A percentile compares a stretch with the other conserved stretches of the same genome.
These are phyloP conservation scores for Pichia californica DNA, from an alignment of 805 yeast genomes.

Conservation along the genomic window DNA sequence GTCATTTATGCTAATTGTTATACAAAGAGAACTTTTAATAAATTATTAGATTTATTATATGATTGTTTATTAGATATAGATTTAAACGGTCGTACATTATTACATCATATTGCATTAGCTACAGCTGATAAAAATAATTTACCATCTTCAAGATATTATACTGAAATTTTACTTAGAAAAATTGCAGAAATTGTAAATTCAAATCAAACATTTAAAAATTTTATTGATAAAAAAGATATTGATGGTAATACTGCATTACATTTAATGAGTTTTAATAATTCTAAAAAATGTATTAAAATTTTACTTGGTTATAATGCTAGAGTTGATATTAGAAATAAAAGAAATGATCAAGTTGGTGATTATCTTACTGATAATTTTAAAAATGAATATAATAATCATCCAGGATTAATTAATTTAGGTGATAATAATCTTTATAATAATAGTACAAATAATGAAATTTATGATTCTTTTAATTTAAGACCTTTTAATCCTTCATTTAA, in stretches of 20 bases:
- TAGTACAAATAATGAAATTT: background rate
- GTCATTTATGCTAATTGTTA: constrained; percentile 85
- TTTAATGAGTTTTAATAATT: constrained; percentile 40
- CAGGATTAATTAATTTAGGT: constrained; percentile 6
- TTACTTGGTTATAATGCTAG: constrained; percentile 45
- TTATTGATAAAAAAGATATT: constrained; percentile 49
- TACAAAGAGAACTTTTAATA: constrained; percentile 73
- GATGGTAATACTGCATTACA: constrained; percentile 54
- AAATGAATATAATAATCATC: constrained; percentile 6
- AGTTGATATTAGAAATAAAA: constrained; percentile 45
- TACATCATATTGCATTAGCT: constrained; percentile 78
- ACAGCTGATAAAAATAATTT: constrained; percentile 60
- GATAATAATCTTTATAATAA: background rate
- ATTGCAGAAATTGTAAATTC: constrained; percentile 55
- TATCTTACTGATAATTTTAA: constrained; percentile 26
- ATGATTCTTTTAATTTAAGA: constrained; percentile 23
- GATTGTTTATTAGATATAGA: constrained; percentile 78
- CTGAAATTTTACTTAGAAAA: constrained; percentile 69
- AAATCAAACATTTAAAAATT: constrained; percentile 52
- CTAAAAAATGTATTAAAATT: constrained; percentile 38
- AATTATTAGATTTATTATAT: constrained; percentile 66
- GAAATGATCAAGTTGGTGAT: constrained; percentile 36
- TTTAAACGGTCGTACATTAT: constrained; percentile 62
- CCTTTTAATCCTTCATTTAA: constrained; percentile 18
- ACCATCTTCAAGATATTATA: constrained; percentile 77